phyloP scores from a whole-genome alignment of 169 alveolate genomes.

The Besnoitia besnoiti region DNA sequence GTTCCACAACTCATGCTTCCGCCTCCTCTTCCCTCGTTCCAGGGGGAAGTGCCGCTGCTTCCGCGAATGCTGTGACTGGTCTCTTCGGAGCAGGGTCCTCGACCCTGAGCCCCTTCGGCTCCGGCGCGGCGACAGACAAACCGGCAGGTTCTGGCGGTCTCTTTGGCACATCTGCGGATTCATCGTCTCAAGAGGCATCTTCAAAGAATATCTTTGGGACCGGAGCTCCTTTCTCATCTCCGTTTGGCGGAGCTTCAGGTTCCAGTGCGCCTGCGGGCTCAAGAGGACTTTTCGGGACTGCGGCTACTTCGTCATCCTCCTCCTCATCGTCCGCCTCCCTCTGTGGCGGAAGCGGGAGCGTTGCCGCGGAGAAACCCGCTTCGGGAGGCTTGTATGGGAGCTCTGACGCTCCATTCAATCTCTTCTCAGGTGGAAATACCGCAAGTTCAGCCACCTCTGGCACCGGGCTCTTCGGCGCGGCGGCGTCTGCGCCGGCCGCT shows the following conservation, averaged over 20 bases:
- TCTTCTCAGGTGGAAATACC: background rate
- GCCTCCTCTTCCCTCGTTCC: background rate
- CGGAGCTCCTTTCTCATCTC: too few relatives aligned
- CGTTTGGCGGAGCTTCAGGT: too few relatives aligned
- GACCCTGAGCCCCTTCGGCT: background rate
- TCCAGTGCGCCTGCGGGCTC: too few relatives aligned
- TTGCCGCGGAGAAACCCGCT: background rate
- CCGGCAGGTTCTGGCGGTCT: background rate
- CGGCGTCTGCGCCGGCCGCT: background rate
- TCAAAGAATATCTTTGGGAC: too few relatives aligned
- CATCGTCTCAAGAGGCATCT: background rate
- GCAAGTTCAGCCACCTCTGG: background rate
- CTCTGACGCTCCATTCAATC: background rate
- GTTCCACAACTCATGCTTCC: background rate
- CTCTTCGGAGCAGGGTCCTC: background rate
- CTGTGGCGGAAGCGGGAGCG: background rate
- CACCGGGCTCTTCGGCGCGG: background rate
- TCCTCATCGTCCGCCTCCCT: background rate
- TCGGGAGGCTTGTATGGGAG: background rate
- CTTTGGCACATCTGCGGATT: background rate
- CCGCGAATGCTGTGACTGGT: background rate
- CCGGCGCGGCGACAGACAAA: background rate
- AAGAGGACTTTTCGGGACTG: too few relatives aligned
- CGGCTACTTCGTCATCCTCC: background rate
- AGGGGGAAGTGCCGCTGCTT: background rate